Evolutionary conservation across 2,329 filamentous ascomycete genomes (phyloP).

Genomic region (Ophiostoma sp.): DNA sequence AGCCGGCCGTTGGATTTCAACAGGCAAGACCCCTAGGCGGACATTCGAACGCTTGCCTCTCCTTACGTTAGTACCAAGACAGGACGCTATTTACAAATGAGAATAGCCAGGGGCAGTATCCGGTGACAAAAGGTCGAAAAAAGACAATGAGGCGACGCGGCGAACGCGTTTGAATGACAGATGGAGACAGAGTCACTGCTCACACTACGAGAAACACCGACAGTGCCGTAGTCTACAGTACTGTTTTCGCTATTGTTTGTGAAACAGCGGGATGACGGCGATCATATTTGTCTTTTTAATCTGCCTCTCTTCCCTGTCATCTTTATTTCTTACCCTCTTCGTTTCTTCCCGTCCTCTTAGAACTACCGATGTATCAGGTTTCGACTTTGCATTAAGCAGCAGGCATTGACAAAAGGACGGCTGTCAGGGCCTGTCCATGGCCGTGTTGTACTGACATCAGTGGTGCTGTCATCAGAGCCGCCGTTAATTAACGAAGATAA

Average conservation of each 20-base stretch:
- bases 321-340: background rate
- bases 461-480: background rate
- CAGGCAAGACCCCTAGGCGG: conserved; percentile 8
- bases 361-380: conserved; percentile 23
- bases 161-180: background rate
- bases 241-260: background rate
- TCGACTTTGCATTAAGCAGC: conserved; percentile 8
- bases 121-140: background rate
- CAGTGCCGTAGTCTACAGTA: background rate
- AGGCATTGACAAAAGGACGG: conserved; percentile 1
- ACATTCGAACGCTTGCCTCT: background rate
- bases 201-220: background rate
- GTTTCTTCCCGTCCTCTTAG: background rate
- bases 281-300: background rate
- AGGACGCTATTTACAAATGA: background rate
- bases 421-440: background rate
- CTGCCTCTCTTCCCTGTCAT: conserved; percentile 8
- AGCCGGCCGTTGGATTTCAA: background rate
- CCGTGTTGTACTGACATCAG: conserved; percentile 1
- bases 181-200: background rate
- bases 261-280: conserved; percentile 7
- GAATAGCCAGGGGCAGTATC: background rate
- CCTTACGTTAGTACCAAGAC: background rate
- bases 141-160: background rate
- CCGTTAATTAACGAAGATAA: background rate